Base-by-base conservation (phyloP, 2,329 filamentous ascomycete genomes). In the Rhytidhysteron rufulum region DNA sequence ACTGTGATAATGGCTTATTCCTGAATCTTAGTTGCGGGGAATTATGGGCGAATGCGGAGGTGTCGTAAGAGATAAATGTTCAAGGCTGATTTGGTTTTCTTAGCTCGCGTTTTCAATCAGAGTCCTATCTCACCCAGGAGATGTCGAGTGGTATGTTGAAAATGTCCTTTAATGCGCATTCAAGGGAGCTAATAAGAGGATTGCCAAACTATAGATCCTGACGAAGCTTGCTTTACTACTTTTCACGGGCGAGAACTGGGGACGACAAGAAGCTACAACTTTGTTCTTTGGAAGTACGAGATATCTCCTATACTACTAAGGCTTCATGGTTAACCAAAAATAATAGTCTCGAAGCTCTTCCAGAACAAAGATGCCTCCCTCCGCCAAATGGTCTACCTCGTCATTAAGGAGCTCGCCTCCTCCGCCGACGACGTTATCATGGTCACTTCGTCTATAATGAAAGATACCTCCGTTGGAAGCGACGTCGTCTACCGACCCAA, bases 381-480 rank as follows among this genome's bases (percentile, higher is more conserved):
- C 64, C 88, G 93, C 60, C 93, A 98, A 76, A 96, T 97, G 90
- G 91, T 98, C 37, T 95, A 97, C 73, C 78, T 97, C 53, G 84
- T 96, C 65, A 88, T 97, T 74, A 98, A 97, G 80, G 93, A 98
- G 78, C 78, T 98, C 60, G 88, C 91, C 53, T 82, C 83, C 67
- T 95, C 89, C 18, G 93, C 93, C 43, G 89, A 97, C 73, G 93
- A 98, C 77, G 94, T 96, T 50, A 98, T 98, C 66, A 97, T 98
- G 93, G 93, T 96, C 47, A 98, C 93, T 15, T 95, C 88, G 70
- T 96, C 91, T 55, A 96, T 98, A 57, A 98, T 97, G 93, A 98
- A 98, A 76, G 93, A 98, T 67, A 96, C 91, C 9, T 89, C 90
- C 38, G 89, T 94, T 49, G 88, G 90, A 60, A 96, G 88, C 60